Evolutionary conservation across 2,329 filamentous ascomycete genomes (phyloP).

Genomic region (Penicillium sp.): DNA sequence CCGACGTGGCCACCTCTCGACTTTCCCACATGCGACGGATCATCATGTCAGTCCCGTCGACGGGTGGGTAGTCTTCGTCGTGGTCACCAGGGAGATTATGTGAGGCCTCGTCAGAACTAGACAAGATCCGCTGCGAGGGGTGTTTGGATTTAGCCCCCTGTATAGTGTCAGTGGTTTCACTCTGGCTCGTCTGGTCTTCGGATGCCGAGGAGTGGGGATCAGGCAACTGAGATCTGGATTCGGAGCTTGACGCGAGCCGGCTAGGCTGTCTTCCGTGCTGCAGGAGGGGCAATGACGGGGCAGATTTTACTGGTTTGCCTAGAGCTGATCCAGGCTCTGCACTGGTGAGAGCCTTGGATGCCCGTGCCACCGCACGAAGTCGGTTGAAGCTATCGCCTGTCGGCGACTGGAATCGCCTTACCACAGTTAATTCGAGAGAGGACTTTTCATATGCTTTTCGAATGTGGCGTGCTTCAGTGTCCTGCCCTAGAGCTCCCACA

Average conservation of each 20-base stretch:
- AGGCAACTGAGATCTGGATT: conserved; percentile 24
- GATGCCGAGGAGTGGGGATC: conserved; percentile 26
- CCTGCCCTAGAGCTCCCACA: conserved; percentile 28
- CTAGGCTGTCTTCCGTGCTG: conserved; percentile 25
- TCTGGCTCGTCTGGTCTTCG: conserved; percentile 31
- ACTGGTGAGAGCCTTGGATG: conserved; percentile 13
- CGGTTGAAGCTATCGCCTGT: conserved; percentile 45
- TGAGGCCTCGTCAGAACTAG: conserved; percentile 35
- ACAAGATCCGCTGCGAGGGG: conserved; percentile 36
- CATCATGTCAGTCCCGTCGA: conserved; percentile 39
- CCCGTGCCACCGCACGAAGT: conserved; percentile 30
- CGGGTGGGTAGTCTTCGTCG: conserved; percentile 25
- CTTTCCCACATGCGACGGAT: conserved; percentile 47
- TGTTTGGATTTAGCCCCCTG: conserved; percentile 27
- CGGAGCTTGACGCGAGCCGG: conserved; percentile 20
- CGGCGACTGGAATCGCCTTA: conserved; percentile 47
- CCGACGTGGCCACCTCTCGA: conserved; percentile 39
- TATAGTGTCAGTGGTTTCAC: conserved; percentile 24
- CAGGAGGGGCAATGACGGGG: conserved; percentile 33
- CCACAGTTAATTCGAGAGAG: conserved; percentile 44
- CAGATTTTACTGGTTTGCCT: conserved; percentile 36
- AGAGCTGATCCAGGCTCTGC: conserved; percentile 22
- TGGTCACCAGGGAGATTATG: conserved; percentile 22
- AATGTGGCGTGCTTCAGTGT: conserved; percentile 40
- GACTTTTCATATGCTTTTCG: conserved; percentile 48